These are phyloP conservation scores for Nicotiana paniculata DNA, from an alignment of 257 asterid genomes.

Conservation along the genomic window DNA sequence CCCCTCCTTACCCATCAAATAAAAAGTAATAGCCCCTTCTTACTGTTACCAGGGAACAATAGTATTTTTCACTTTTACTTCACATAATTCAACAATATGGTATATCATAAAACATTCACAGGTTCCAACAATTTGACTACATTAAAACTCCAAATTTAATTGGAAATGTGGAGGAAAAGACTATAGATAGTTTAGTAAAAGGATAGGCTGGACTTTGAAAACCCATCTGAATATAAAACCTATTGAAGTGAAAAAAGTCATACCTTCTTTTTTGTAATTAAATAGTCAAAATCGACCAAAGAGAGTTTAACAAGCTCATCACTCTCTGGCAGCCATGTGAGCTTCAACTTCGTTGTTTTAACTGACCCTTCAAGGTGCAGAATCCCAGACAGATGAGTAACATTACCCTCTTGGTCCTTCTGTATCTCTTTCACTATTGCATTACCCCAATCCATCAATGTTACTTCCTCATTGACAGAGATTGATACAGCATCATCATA, in stretches of 20 bases:
- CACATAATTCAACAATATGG: neutral
- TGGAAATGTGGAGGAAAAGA: neutral
- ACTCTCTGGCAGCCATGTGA: conserved; percentile 77
- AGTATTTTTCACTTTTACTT: neutral
- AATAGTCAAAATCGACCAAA: conserved; percentile 72
- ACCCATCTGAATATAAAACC: neutral
- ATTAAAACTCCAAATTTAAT: neutral
- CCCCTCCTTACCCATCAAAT: neutral
- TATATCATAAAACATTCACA: neutral
- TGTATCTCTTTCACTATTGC: conserved; percentile 70
- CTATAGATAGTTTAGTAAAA: neutral
- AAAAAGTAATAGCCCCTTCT: neutral
- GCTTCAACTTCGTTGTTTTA: conserved; percentile 90
- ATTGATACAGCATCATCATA: conserved; percentile 79
- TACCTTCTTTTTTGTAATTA: conserved; percentile 94
- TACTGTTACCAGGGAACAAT: neutral
- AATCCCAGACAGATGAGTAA: conserved; percentile 64
- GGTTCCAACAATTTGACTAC: neutral
- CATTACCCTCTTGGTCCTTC: conserved; percentile 64
- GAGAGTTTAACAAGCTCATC: conserved; percentile 61
- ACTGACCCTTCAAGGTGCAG: conserved; percentile 87
- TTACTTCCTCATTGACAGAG: conserved; percentile 71
- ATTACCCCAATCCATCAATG: conserved; percentile 96
- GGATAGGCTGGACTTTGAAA: neutral
- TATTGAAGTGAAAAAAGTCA: conserved; percentile 3